A percentile compares a stretch with the other conserved stretches of the same genome.
phyloP scores from a whole-genome alignment of 2,329 filamentous ascomycete species.

The Botrytis paeoniae region DNA sequence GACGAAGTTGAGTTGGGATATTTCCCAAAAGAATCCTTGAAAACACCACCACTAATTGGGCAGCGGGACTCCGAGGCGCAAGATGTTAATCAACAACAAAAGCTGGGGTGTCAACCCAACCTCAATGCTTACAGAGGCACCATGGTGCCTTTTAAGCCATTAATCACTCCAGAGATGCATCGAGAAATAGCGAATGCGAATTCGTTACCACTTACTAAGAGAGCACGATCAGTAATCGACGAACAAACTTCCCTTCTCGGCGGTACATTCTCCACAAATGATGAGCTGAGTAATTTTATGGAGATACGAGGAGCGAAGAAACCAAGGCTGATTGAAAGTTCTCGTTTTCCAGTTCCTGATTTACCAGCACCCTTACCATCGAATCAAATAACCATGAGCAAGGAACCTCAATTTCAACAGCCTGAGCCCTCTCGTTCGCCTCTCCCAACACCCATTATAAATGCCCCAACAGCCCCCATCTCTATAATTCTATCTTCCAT shows the following conservation, averaged over 20 bases:
- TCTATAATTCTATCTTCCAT: slow-evolving; percentile 53
- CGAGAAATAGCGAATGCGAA: neutral
- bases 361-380: neutral
- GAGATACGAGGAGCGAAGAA: slow-evolving; percentile 43
- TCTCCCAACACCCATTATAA: slow-evolving; percentile 27
- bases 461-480: slow-evolving; percentile 30
- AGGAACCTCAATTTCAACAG: slow-evolving; percentile 12
- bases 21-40: slow-evolving; percentile 29
- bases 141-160: too few species aligned
- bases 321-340: slow-evolving; percentile 32
- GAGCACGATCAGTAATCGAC: slow-evolving; percentile 29
- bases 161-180: neutral
- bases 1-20: slow-evolving; percentile 38
- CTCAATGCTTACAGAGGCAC: neutral
- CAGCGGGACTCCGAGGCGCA: slow-evolving; percentile 40
- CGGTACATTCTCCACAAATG: slow-evolving; percentile 41
- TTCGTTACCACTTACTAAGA: slow-evolving; percentile 14
- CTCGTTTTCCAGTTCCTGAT: slow-evolving; percentile 30
- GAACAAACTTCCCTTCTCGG: slow-evolving; percentile 18
- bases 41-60: slow-evolving; percentile 41
- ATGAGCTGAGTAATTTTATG: slow-evolving; percentile 51
- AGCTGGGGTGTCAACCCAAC: neutral
- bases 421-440: slow-evolving; percentile 22
- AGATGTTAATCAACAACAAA: slow-evolving; percentile 7
- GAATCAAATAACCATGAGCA: too few species aligned